Percentiles rank a stretch among this genome's conserved stretches.
These are phyloP conservation scores for Cyberlindnera saturnus DNA, from an alignment of 805 yeast genomes.

Conservation along the genomic window DNA sequence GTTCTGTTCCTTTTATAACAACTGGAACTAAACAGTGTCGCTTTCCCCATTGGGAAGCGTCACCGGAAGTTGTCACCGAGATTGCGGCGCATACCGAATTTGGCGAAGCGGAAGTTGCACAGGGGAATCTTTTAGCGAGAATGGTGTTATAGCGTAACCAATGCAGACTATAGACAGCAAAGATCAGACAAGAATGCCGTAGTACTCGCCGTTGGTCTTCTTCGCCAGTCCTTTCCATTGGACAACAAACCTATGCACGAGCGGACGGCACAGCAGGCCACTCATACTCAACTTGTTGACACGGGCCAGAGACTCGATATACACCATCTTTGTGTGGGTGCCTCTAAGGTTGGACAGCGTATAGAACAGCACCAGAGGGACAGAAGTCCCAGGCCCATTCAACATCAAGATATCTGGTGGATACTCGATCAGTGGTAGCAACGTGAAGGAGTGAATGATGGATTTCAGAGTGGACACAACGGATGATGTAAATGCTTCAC, in stretches of 20 bases:
- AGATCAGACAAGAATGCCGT: conserved; percentile 65
- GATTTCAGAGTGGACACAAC: conserved; percentile 33
- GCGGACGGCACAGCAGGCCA: conserved; percentile 64
- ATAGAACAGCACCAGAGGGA: conserved; percentile 58
- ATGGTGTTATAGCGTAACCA: too few species aligned
- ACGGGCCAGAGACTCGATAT: conserved; percentile 83
- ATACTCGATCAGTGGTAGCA: conserved; percentile 4
- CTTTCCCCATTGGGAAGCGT: not conserved
- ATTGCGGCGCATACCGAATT: too few species aligned
- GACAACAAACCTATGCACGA: conserved; percentile 74
- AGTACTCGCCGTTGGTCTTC: conserved; percentile 59
- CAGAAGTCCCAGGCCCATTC: conserved; percentile 84
- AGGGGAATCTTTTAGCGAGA: too few species aligned
- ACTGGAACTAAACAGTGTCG: not conserved
- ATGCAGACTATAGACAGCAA: not conserved
- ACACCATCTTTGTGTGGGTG: conserved; percentile 53
- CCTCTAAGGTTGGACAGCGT: conserved; percentile 45
- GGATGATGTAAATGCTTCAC: conserved; percentile 45
- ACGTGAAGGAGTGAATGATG: conserved; percentile 4
- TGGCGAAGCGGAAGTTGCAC: too few species aligned
- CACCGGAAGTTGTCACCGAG: not conserved
- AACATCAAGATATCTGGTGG: conserved; percentile 41
- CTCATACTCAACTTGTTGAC: conserved; percentile 70
- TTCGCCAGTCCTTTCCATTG: conserved; percentile 73
- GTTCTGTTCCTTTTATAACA: not conserved